Evolutionary conservation across 106 monocot species (phyloP).

Genomic region (Platanthera guangdongensis): DNA sequence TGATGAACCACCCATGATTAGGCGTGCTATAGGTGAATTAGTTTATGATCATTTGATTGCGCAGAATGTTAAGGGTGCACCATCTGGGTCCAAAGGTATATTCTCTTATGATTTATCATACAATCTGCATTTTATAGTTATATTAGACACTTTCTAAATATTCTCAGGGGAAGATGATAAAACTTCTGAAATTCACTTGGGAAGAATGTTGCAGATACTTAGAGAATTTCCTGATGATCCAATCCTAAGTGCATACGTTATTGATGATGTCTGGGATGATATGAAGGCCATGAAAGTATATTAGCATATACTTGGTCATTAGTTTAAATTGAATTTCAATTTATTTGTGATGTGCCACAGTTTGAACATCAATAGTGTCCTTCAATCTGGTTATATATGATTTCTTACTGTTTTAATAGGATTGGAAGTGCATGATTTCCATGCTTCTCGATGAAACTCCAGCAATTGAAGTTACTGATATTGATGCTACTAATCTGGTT

Average conservation of each 20-base stretch:
- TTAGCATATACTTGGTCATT: neutral
- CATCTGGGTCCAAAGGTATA: slow-evolving; percentile 42
- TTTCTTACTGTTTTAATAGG: slow-evolving; percentile 28
- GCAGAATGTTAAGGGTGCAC: slow-evolving; percentile 65
- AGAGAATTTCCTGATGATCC: slow-evolving; percentile 95
- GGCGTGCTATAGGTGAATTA: slow-evolving; percentile 94
- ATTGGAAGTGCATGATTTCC: slow-evolving; percentile 95
- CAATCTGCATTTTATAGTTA: slow-evolving; percentile 1
- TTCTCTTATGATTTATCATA: neutral
- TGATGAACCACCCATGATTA: slow-evolving; percentile 88
- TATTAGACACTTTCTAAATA: neutral
- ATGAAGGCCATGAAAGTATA: slow-evolving; percentile 98
- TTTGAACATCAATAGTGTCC: neutral
- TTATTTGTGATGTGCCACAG: neutral
- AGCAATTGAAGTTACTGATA: slow-evolving; percentile 65
- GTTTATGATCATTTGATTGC: slow-evolving; percentile 98
- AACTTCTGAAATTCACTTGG: slow-evolving; percentile 86
- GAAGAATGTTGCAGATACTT: slow-evolving; percentile 85
- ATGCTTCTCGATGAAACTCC: slow-evolving; percentile 86
- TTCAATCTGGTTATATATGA: neutral
- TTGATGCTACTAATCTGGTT: slow-evolving; percentile 90
- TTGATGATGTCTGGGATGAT: slow-evolving; percentile 99
- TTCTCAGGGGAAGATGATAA: slow-evolving; percentile 62
- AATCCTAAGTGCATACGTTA: slow-evolving; percentile 81
- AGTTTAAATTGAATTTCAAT: neutral